A percentile compares a stretch with the other conserved stretches of the same genome.
Evolutionary conservation across 2,329 filamentous ascomycete species (phyloP).

Genomic region (Pseudopyricularia javanii): DNA sequence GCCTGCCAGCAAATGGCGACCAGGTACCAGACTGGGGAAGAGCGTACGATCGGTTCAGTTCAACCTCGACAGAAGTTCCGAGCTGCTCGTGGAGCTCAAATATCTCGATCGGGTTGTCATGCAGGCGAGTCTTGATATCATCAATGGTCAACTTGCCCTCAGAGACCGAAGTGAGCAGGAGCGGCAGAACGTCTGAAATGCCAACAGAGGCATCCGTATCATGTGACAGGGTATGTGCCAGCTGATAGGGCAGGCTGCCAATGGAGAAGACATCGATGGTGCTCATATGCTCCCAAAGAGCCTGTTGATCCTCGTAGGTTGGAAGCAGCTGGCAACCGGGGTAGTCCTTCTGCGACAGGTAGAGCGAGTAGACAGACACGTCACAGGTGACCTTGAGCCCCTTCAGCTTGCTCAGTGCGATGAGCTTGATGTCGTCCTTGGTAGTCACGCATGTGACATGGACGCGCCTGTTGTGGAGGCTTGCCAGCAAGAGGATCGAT

Average conservation of each 20-base stretch:
- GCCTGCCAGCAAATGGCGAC: conserved; percentile 62
- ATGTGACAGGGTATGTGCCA: conserved; percentile 44
- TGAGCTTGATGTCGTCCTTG: conserved; percentile 67
- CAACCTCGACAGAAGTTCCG: conserved; percentile 62
- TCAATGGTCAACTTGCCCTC: conserved; percentile 64
- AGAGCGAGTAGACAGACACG: conserved; percentile 68
- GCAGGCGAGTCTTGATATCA: conserved; percentile 57
- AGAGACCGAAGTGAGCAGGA: conserved; percentile 63
- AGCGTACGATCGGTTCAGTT: conserved; percentile 60
- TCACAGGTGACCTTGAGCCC: conserved; percentile 75
- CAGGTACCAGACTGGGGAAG: conserved; percentile 37
- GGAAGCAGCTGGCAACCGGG: conserved; percentile 56
- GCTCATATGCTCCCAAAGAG: conserved; percentile 60
- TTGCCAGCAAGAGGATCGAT: conserved; percentile 67
- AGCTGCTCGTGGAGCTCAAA: conserved; percentile 73
- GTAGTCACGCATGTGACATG: conserved; percentile 73
- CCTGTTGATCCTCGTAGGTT: conserved; percentile 54
- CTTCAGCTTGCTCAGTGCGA: conserved; percentile 68
- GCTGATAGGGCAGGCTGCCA: conserved; percentile 66
- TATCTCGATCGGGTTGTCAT: conserved; percentile 69
- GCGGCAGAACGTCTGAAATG: conserved; percentile 60
- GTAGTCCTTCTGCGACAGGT: conserved; percentile 60
- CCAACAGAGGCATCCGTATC: conserved; percentile 49
- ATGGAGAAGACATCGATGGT: conserved; percentile 71
- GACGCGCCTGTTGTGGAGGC: conserved; percentile 65